Evolutionary conservation across 2,329 filamentous ascomycete species (phyloP).

Genomic region (Torrubiellomyces zombiae): DNA sequence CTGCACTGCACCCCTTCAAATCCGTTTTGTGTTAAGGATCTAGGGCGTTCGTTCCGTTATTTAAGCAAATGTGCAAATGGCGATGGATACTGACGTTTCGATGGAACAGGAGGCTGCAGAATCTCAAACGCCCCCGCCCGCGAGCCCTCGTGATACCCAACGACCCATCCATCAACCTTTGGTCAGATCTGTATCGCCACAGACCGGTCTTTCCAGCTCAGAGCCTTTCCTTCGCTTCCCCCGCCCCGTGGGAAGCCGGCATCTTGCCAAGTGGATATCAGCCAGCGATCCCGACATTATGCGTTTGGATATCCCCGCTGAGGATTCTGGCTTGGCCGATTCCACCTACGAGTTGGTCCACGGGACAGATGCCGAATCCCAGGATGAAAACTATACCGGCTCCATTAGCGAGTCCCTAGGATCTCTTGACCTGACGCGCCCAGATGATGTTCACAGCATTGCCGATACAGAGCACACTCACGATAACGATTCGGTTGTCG

Average conservation of each 20-base stretch:
- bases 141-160: slow-evolving; percentile 13
- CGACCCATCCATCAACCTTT: slow-evolving; percentile 10
- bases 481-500: slow-evolving; percentile 23
- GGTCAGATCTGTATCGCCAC: slow-evolving; percentile 6
- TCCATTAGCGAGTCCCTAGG: slow-evolving; percentile 31
- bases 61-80: too few relatives aligned
- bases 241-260: slow-evolving; percentile 34
- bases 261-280: slow-evolving; percentile 43
- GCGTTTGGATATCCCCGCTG: slow-evolving; percentile 25
- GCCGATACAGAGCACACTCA: slow-evolving; percentile 30
- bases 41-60: too few relatives aligned
- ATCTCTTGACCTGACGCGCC: slow-evolving; percentile 29
- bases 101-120: slow-evolving; percentile 31
- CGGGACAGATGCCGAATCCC: slow-evolving; percentile 34
- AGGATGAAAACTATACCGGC: slow-evolving; percentile 30
- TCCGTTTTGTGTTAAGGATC: too few relatives aligned
- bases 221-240: slow-evolving; percentile 39
- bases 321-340: slow-evolving; percentile 35
- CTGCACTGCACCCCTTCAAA: too few relatives aligned
- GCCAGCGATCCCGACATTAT: slow-evolving; percentile 41
- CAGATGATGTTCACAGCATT: slow-evolving; percentile 36
- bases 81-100: slow-evolving; percentile 24
- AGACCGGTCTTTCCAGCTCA: slow-evolving; percentile 18
- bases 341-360: slow-evolving; percentile 41
- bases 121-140: slow-evolving; percentile 12